Percentiles rank a stretch among this genome's conserved stretches.
These are phyloP conservation scores for Populus pruinosa DNA, from an alignment of 345 rosid genomes.

Conservation along the genomic window DNA sequence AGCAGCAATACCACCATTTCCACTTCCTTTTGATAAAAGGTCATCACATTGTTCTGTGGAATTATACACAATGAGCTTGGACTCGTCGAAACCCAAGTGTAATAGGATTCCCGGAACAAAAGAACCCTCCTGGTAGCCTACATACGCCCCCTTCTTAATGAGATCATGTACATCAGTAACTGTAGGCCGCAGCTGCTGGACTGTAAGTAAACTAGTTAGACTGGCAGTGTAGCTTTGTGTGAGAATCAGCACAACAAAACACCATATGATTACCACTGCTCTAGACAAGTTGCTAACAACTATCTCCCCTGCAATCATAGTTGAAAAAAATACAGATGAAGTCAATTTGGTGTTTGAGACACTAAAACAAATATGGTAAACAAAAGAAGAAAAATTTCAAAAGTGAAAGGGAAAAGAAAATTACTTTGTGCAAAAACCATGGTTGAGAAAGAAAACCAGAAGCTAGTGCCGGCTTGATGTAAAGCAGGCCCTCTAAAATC, in stretches of 20 bases:
- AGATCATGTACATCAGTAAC: constrained; percentile 36
- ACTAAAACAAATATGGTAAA: too few species aligned
- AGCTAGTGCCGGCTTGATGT: constrained; percentile 42
- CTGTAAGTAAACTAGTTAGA: constrained; percentile 48
- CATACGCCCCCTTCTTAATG: constrained; percentile 26
- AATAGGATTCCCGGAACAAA: too few species aligned
- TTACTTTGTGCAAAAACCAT: constrained; percentile 45
- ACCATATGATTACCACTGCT: constrained; percentile 51
- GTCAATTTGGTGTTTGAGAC: background rate
- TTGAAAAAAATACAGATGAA: too few species aligned
- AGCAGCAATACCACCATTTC: constrained; percentile 30
- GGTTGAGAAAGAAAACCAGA: constrained; percentile 74
- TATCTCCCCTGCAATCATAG: constrained; percentile 44
- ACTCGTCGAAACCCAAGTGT: constrained; percentile 6
- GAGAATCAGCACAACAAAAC: constrained; percentile 54
- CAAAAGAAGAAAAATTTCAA: too few species aligned
- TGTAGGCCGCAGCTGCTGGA: constrained; percentile 45
- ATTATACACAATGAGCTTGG: constrained; percentile 10
- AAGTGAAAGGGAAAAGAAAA: too few species aligned
- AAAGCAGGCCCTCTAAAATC: constrained; percentile 50
- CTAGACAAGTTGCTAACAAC: constrained; percentile 45
- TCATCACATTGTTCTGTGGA: constrained; percentile 18
- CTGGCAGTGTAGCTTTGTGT: constrained; percentile 66
- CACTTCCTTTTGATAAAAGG: constrained; percentile 25
- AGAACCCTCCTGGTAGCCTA: constrained; percentile 37